Evolutionary conservation across 177 flowering plant genomes (phyloP).

Genomic region (Vitis hybrid): DNA sequence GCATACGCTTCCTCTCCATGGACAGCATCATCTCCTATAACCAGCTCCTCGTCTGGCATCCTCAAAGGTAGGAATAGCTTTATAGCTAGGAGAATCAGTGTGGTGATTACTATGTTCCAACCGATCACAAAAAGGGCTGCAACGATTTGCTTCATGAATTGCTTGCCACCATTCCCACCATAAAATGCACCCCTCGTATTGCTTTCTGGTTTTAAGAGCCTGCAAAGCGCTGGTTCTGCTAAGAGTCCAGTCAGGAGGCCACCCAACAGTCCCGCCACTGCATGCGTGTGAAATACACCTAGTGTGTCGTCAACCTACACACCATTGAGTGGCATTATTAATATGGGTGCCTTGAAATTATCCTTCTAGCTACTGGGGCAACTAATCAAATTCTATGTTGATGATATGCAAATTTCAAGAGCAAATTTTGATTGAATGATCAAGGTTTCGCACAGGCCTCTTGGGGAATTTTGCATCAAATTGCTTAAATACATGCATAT

Average conservation of each 20-base stretch:
- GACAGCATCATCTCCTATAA: constrained; percentile 60
- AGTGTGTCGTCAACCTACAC: constrained; percentile 72
- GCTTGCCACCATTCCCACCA: constrained; percentile 54
- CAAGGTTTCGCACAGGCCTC: too few relatives aligned
- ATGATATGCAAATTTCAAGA: too few relatives aligned
- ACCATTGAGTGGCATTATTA: too few relatives aligned
- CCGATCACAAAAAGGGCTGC: constrained; percentile 66
- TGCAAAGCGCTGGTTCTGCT: constrained; percentile 65
- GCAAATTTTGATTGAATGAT: too few relatives aligned
- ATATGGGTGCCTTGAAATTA: too few relatives aligned
- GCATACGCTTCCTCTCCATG: constrained; percentile 46
- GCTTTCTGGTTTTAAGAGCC: constrained; percentile 38
- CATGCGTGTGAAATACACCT: constrained; percentile 73
- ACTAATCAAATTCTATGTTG: too few relatives aligned
- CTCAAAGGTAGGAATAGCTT: constrained; percentile 38
- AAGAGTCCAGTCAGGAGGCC: constrained; percentile 67
- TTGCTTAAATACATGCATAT: too few relatives aligned
- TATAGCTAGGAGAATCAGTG: constrained; percentile 49
- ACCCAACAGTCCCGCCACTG: constrained; percentile 71
- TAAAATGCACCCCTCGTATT: constrained; percentile 66
- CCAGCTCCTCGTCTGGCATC: constrained; percentile 73
- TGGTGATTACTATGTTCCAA: constrained; percentile 70
- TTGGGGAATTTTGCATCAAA: too few relatives aligned
- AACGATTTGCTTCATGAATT: constrained; percentile 65
- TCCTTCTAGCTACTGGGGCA: too few relatives aligned